These are phyloP conservation scores for Tulasnella sp. DNA, from an alignment of 768 basidiomycete species.

Conservation along the genomic window DNA sequence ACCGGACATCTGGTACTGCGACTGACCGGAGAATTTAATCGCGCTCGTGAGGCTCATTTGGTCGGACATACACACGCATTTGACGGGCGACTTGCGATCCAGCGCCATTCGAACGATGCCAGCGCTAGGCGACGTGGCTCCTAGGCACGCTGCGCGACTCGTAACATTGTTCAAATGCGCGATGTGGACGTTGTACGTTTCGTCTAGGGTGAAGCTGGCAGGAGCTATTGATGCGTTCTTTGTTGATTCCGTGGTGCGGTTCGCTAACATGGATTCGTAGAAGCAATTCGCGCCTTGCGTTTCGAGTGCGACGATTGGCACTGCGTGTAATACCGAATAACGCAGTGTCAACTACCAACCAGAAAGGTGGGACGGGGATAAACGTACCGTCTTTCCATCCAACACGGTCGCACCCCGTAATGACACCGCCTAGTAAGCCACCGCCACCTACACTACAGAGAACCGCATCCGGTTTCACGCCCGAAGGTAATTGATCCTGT, in stretches of 20 bases:
- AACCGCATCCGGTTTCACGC: constrained; percentile 50
- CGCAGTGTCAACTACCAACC: no score
- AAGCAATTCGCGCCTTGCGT: constrained; percentile 67
- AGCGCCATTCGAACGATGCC: constrained; percentile 57
- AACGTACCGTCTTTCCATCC: constrained; percentile 63
- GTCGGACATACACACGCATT: constrained; percentile 53
- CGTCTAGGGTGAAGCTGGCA: constrained; percentile 34
- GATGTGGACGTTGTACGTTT: constrained; percentile 38
- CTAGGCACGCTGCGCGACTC: constrained; percentile 60
- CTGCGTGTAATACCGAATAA: constrained; percentile 30
- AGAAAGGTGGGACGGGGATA: background rate
- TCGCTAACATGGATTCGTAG: constrained; percentile 57
- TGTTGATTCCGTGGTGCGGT: background rate
- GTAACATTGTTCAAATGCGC: constrained; percentile 48
- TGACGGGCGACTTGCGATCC: constrained; percentile 44
- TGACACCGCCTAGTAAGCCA: constrained; percentile 58
- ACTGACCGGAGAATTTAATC: constrained; percentile 47
- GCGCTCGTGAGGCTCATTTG: constrained; percentile 57
- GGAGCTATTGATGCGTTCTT: background rate
- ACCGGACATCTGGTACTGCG: background rate
- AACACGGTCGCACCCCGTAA: constrained; percentile 50
- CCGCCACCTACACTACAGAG: constrained; percentile 73
- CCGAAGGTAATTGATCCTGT: constrained; percentile 36
- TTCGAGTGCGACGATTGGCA: constrained; percentile 56
- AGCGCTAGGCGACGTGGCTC: constrained; percentile 54